Conservation (phyloP, 73 alveolate genomes). For the Blepharisma japonicum region DNA sequence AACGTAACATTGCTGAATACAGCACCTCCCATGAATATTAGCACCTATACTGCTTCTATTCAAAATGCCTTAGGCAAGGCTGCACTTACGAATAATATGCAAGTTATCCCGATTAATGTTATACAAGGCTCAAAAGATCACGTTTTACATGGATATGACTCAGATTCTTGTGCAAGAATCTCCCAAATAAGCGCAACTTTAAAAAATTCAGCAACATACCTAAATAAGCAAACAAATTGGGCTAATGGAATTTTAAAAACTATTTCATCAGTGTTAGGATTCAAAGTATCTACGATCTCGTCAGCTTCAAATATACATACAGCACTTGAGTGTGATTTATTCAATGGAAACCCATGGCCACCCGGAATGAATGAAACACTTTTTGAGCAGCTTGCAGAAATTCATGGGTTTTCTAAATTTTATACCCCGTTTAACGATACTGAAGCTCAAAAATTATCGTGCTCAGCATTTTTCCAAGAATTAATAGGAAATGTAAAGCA, state of each 20-base stretch:
- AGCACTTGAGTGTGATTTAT: not conserved
- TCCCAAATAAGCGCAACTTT: not conserved
- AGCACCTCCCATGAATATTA: conserved; percentile 50
- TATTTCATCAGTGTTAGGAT: not conserved
- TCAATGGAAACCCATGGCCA: not conserved
- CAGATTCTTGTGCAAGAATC: not conserved
- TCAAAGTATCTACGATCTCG: not conserved
- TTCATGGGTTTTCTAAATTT: not conserved
- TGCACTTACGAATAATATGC: not conserved
- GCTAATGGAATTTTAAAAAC: not conserved
- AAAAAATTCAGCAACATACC: not conserved
- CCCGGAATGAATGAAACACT: not conserved
- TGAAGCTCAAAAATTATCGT: not conserved
- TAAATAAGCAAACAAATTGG: not conserved
- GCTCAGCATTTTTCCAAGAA: not conserved
- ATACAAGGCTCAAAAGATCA: not conserved
- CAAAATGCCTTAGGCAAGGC: not conserved
- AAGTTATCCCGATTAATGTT: not conserved
- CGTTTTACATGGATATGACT: not conserved
- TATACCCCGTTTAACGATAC: not conserved
- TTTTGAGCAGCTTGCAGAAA: not conserved
- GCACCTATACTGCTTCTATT: not conserved
- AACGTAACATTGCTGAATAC: conserved; percentile 32
- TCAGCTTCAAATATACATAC: not conserved
- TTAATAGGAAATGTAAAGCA: not conserved